These are phyloP conservation scores for Aechmea fasciata DNA, from an alignment of 176 grass and related monocot species.

Conservation along the genomic window DNA sequence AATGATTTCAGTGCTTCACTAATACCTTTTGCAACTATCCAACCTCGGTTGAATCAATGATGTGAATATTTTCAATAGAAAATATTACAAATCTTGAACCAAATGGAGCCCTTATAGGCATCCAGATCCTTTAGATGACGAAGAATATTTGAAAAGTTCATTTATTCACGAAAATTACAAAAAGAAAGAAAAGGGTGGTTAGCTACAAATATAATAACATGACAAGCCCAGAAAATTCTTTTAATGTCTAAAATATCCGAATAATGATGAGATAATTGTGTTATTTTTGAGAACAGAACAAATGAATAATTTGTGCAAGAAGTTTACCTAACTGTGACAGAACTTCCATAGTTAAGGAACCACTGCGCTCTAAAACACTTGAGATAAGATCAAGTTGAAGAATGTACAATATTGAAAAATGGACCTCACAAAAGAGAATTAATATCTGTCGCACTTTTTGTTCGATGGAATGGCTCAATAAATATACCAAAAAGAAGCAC, in stretches of 20 bases:
- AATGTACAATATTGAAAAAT: slow-evolving; percentile 91
- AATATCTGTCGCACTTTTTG: slow-evolving; percentile 66
- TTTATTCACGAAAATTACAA: too few species aligned
- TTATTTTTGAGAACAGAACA: background rate
- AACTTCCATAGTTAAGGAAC: slow-evolving; percentile 60
- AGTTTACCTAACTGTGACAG: slow-evolving; percentile 82
- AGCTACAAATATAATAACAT: background rate
- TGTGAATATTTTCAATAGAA: too few species aligned
- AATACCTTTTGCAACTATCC: too few species aligned
- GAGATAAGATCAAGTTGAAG: slow-evolving; percentile 91
- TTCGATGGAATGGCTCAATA: slow-evolving; percentile 75
- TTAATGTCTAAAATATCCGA: background rate
- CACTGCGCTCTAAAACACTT: slow-evolving; percentile 50
- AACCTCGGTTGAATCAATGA: too few species aligned
- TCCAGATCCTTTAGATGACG: too few species aligned
- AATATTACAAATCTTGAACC: too few species aligned
- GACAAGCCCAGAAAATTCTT: background rate
- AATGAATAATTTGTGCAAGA: slow-evolving; percentile 18
- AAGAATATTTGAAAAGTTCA: too few species aligned
- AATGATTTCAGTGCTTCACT: too few species aligned
- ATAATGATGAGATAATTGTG: background rate
- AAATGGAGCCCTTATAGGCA: too few species aligned
- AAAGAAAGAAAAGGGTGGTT: background rate
- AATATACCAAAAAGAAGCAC: slow-evolving; percentile 94
- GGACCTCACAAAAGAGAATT: slow-evolving; percentile 80